A percentile compares a stretch with the other conserved stretches of the same genome.
Evolutionary conservation across 345 rosid genomes (phyloP).

Genomic region (Arabis alpina): DNA sequence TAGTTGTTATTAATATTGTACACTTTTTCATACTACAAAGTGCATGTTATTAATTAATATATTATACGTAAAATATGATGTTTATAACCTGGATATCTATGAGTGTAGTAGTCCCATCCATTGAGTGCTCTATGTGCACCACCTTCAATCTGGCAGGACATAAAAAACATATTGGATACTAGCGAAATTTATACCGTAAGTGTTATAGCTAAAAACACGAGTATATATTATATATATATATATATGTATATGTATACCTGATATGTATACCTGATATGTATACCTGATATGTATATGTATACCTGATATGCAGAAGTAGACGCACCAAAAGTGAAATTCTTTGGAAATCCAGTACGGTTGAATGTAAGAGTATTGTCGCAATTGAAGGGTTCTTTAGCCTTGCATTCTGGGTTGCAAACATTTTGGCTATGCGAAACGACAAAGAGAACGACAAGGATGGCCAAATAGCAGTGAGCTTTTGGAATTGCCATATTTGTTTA

Average conservation of each 20-base stretch:
- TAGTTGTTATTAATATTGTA: neutral
- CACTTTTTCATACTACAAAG: too few relatives aligned
- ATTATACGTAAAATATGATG: neutral
- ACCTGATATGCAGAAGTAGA: constrained; percentile 38
- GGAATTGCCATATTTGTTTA: constrained; percentile 13
- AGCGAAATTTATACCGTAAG: neutral
- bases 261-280: constrained; percentile 34
- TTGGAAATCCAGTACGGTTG: constrained; percentile 22
- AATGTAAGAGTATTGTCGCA: constrained; percentile 29
- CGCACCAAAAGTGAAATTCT: constrained; percentile 30
- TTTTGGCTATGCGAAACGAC: constrained; percentile 15
- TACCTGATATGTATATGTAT: neutral
- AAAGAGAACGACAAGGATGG: constrained; percentile 8
- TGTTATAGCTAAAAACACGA: neutral
- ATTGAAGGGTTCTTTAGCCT: constrained; percentile 30
- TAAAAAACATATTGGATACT: neutral
- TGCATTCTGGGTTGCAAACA: constrained; percentile 29
- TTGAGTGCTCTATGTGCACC: constrained; percentile 35
- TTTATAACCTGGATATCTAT: constrained; percentile 30
- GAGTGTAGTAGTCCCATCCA: constrained; percentile 35
- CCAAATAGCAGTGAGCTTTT: constrained; percentile 21
- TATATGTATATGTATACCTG: constrained; percentile 14
- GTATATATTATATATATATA: too few relatives aligned
- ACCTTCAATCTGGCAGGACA: constrained; percentile 26
- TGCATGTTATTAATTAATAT: too few relatives aligned